Evolutionary conservation across 352 stramenopile genomes (phyloP).

Genomic region (Blastocystis sp.): DNA sequence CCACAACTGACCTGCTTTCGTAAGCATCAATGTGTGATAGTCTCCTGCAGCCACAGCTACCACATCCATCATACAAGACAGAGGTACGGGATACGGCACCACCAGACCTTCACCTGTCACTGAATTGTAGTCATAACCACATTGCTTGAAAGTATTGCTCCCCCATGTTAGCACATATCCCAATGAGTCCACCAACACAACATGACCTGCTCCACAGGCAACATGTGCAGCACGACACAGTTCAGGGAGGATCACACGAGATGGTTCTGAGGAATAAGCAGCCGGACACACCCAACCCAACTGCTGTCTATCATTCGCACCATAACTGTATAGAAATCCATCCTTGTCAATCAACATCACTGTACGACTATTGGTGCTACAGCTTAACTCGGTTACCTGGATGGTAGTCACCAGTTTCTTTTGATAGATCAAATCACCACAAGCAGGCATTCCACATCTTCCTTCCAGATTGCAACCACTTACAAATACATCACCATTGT

Average conservation of each 20-base stretch:
- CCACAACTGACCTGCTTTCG: not conserved
- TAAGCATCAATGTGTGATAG: not conserved
- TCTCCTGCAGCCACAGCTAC: not conserved
- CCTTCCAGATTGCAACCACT: constrained; percentile 6
- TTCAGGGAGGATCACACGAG: not conserved
- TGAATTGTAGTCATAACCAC: not conserved
- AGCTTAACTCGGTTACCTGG: not conserved
- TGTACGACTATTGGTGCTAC: not conserved
- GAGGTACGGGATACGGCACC: not conserved
- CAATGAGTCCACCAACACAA: not conserved
- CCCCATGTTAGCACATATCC: constrained; percentile 27
- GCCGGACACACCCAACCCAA: not conserved
- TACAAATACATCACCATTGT: not conserved
- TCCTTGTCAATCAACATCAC: not conserved
- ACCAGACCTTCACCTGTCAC: not conserved
- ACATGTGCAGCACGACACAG: not conserved
- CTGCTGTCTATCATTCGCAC: not conserved
- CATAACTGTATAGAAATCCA: not conserved
- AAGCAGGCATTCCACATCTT: not conserved
- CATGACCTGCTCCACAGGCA: not conserved
- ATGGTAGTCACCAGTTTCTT: not conserved
- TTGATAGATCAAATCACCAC: not conserved
- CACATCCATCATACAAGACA: not conserved
- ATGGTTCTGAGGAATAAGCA: not conserved
- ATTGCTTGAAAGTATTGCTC: not conserved